phyloP scores from a whole-genome alignment of 2,329 filamentous ascomycete genomes.

The Ceratocystis smalleyi region DNA sequence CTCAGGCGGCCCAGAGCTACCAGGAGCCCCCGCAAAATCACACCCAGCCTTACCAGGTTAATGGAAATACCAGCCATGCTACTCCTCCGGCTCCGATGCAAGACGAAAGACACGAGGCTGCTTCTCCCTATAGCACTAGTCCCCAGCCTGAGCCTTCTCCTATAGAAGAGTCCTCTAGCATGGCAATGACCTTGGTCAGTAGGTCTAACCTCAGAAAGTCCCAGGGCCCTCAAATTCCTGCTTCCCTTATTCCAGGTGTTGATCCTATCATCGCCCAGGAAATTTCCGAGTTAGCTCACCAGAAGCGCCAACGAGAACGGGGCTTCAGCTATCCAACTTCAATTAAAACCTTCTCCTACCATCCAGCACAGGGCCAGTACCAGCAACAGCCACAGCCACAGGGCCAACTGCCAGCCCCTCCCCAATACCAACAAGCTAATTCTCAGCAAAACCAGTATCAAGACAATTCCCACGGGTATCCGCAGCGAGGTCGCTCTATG shows the following conservation, averaged over 20 bases:
- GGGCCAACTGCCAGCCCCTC: constrained; percentile 17
- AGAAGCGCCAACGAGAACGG: constrained; percentile 35
- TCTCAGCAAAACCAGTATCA: constrained; percentile 1
- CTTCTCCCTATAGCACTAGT: neutral
- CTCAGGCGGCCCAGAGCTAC: neutral
- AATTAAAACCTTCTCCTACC: constrained; percentile 20
- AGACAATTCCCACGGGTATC: neutral
- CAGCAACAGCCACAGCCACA: constrained; percentile 24
- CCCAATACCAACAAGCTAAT: constrained; percentile 1
- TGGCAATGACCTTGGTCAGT: constrained; percentile 16
- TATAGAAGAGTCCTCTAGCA: constrained; percentile 16
- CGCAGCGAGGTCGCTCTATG: constrained; percentile 13
- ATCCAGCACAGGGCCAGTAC: constrained; percentile 21
- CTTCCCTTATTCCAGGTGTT: constrained; percentile 45
- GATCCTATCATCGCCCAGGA: constrained; percentile 42
- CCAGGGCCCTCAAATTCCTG: constrained; percentile 32
- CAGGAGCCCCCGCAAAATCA: constrained; percentile 14
- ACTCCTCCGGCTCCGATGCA: neutral
- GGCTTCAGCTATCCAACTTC: constrained; percentile 30
- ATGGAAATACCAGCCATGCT: neutral
- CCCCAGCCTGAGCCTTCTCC: constrained; percentile 6
- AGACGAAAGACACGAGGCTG: neutral
- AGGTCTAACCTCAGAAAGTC: constrained; percentile 1
- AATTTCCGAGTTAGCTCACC: constrained; percentile 41
- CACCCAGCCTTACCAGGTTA: neutral